These are phyloP conservation scores for Globisporangium canariense DNA, from an alignment of 352 stramenopile species.

Conservation along the genomic window DNA sequence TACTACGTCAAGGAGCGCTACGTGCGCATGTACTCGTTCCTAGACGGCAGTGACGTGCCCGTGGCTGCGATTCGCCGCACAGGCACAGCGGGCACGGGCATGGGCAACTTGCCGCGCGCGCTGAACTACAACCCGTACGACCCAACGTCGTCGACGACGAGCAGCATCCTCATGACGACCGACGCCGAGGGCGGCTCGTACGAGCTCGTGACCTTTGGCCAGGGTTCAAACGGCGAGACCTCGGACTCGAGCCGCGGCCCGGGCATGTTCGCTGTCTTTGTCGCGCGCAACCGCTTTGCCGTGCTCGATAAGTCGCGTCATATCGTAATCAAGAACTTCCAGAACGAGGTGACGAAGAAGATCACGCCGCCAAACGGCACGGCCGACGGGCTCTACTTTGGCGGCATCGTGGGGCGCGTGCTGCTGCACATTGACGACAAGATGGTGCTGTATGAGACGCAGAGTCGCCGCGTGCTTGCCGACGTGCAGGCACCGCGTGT, in stretches of 20 bases:
- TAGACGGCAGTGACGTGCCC: constrained; percentile 71
- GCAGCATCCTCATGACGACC: constrained; percentile 93
- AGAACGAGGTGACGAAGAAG: constrained; percentile 99
- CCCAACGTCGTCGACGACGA: constrained; percentile 76
- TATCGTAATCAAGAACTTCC: constrained; percentile 99
- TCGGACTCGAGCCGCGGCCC: constrained; percentile 93
- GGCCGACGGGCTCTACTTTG: constrained; percentile 96
- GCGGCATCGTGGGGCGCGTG: constrained; percentile 95
- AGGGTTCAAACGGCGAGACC: constrained; percentile 68
- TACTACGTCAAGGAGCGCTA: constrained; percentile 99
- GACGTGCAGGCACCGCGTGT: constrained; percentile 95
- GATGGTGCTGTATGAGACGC: constrained; percentile 98
- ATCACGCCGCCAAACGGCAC: constrained; percentile 94
- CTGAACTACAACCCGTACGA: constrained; percentile 98
- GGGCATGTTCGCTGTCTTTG: constrained; percentile 96
- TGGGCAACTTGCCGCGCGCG: constrained; percentile 92
- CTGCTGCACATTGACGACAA: constrained; percentile 96
- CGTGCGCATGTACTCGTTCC: constrained; percentile 96
- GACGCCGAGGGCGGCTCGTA: constrained; percentile 97
- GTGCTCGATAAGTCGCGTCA: constrained; percentile 96
- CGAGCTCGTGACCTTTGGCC: constrained; percentile 95
- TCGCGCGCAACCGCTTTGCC: constrained; percentile 97
- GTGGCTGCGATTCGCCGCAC: constrained; percentile 70
- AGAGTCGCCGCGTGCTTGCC: constrained; percentile 94
- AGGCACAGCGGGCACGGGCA: constrained; percentile 66